phyloP scores from a whole-genome alignment of 148 eudicot species.

The Silene uniflora region DNA sequence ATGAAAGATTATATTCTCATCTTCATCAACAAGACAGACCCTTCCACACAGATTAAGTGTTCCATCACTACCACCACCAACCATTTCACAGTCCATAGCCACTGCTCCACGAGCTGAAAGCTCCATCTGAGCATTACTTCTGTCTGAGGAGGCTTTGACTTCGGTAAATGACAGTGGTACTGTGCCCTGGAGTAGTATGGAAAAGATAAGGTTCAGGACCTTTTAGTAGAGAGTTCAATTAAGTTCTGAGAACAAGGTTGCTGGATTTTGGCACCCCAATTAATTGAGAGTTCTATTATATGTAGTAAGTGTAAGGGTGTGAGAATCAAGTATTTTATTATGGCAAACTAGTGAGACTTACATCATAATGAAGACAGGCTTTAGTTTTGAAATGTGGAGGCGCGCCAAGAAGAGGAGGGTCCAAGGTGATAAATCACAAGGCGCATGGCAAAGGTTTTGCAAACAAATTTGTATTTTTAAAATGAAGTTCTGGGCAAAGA shows the following conservation, averaged over 20 bases:
- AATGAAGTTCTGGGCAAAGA: too few species aligned
- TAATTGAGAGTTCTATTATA: too few species aligned
- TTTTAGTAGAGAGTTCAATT: not conserved
- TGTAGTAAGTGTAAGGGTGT: too few species aligned
- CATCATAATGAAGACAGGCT: too few species aligned
- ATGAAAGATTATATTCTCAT: conserved; percentile 66
- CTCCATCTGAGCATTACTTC: conserved; percentile 10
- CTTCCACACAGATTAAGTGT: conserved; percentile 68
- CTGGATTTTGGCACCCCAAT: too few species aligned
- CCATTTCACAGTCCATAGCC: conserved; percentile 79
- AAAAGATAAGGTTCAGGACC: not conserved
- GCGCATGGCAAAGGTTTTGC: too few species aligned
- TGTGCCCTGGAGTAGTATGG: conserved; percentile 37
- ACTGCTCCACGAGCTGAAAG: conserved; percentile 35
- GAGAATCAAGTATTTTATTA: too few species aligned
- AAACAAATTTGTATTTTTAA: too few species aligned
- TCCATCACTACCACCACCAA: conserved; percentile 86
- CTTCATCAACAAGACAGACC: conserved; percentile 73
- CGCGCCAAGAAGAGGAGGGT: too few species aligned
- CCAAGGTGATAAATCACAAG: too few species aligned
- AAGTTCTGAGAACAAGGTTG: not conserved
- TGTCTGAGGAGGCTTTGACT: conserved; percentile 22
- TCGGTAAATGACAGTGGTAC: conserved; percentile 23
- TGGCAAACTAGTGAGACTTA: too few species aligned
- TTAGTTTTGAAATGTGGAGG: too few species aligned